phyloP scores from a whole-genome alignment of 2,329 filamentous ascomycete genomes.

The Neopestalotiopsis rosae region DNA sequence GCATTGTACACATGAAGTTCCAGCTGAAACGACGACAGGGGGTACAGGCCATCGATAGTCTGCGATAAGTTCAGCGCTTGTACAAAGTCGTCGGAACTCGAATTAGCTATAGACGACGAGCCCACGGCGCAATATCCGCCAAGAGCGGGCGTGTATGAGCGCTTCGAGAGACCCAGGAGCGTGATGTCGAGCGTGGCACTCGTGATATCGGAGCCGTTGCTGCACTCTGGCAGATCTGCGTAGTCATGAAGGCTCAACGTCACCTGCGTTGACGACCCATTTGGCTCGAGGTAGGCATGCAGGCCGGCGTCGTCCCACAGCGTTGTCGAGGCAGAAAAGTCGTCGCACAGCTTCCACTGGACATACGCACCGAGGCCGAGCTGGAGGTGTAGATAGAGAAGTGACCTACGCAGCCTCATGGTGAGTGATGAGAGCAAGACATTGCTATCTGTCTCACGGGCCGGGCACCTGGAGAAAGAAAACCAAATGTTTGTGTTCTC shows the following conservation, averaged over 20 bases:
- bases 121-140: not conserved
- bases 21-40: not conserved
- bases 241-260: not conserved
- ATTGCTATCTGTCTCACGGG: not conserved
- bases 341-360: constrained; percentile 6
- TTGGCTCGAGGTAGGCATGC: not conserved
- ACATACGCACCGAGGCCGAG: constrained; percentile 3
- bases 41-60: not conserved
- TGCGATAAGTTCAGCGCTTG: not conserved
- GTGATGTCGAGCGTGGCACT: not conserved
- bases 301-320: not conserved
- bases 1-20: not conserved
- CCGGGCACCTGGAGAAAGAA: not conserved
- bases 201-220: not conserved
- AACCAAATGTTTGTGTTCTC: not conserved
- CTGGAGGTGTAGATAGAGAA: not conserved
- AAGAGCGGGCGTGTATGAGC: not conserved
- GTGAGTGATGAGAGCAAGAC: not conserved
- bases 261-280: not conserved
- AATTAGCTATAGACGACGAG: not conserved
- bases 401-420: constrained; percentile 1
- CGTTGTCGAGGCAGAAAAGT: not conserved
- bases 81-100: not conserved
- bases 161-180: not conserved
- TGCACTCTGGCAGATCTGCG: not conserved